Evolutionary conservation across 2,329 filamentous ascomycete species (phyloP).

Genomic region (Phoma sp.): DNA sequence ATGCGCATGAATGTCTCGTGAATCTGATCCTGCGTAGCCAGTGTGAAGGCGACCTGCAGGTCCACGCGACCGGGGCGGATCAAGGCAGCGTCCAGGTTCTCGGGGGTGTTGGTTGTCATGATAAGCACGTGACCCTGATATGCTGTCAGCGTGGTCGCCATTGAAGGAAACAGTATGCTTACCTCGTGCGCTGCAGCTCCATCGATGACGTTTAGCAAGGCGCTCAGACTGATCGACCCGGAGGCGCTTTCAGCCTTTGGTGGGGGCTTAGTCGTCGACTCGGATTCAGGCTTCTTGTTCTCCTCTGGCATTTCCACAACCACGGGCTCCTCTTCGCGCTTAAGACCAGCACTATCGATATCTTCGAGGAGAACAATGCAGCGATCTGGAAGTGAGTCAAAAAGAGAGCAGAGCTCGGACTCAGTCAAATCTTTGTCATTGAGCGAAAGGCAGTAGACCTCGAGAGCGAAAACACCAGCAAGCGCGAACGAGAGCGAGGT

Average conservation of each 20-base stretch:
- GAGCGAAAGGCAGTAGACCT: slow-evolving; percentile 55
- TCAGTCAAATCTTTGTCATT: slow-evolving; percentile 76
- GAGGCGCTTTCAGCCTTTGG: neutral
- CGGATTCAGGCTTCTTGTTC: neutral
- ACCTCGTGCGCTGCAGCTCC: slow-evolving; percentile 76
- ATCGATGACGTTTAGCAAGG: slow-evolving; percentile 82
- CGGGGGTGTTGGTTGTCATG: slow-evolving; percentile 81
- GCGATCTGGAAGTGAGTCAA: slow-evolving; percentile 51
- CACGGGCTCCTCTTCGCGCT: slow-evolving; percentile 32
- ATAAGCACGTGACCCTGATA: slow-evolving; percentile 70
- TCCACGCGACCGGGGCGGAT: slow-evolving; percentile 76
- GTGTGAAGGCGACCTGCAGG: slow-evolving; percentile 66
- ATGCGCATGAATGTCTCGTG: slow-evolving; percentile 52
- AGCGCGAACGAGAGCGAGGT: slow-evolving; percentile 54
- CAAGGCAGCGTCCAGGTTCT: slow-evolving; percentile 74
- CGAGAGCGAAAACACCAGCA: slow-evolving; percentile 55
- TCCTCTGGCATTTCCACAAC: neutral
- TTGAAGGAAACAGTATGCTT: neutral
- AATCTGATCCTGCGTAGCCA: slow-evolving; percentile 50
- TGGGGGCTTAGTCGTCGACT: neutral
- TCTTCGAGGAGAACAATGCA: slow-evolving; percentile 57
- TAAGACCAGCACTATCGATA: slow-evolving; percentile 55
- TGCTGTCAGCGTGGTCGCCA: neutral
- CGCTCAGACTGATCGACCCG: slow-evolving; percentile 71
- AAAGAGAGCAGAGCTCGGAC: slow-evolving; percentile 59